phyloP scores from a whole-genome alignment of 2,329 filamentous ascomycete genomes.

The Colletotrichum kahawae region DNA sequence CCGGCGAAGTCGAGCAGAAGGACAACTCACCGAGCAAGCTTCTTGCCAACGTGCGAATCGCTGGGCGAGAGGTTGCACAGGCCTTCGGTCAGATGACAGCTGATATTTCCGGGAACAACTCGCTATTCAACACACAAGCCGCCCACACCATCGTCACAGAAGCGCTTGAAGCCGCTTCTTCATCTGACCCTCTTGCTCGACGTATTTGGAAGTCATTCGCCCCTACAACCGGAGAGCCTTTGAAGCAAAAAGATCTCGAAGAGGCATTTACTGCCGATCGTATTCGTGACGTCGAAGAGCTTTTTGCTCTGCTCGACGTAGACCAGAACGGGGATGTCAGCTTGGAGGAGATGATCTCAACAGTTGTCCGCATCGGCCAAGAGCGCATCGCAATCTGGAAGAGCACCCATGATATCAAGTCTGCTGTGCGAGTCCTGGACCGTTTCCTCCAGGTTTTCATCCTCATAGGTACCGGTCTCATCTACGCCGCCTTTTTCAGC shows the following conservation, averaged over 20 bases:
- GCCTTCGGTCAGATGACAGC: slow-evolving; percentile 3
- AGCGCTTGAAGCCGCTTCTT: background rate
- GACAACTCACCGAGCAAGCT: slow-evolving; percentile 12
- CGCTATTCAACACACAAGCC: slow-evolving; percentile 3
- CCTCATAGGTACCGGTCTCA: background rate
- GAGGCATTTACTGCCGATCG: background rate
- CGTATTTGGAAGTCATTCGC: slow-evolving; percentile 1
- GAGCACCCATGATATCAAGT: slow-evolving; percentile 3
- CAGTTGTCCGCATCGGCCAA: background rate
- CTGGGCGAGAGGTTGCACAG: background rate
- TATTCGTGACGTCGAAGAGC: background rate
- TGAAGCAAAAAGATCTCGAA: background rate
- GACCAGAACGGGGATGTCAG: slow-evolving; percentile 4
- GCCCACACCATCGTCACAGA: slow-evolving; percentile 5
- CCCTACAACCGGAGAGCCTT: background rate
- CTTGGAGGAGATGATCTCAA: slow-evolving; percentile 1
- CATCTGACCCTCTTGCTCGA: background rate
- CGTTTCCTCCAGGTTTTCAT: background rate
- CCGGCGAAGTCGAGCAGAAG: background rate
- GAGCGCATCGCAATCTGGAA: slow-evolving; percentile 7
- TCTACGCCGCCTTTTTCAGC: slow-evolving; percentile 74
- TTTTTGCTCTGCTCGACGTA: background rate
- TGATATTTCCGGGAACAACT: background rate
- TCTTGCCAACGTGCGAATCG: background rate
- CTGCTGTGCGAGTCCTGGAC: slow-evolving; percentile 1